These are phyloP conservation scores for Mycena vulgaris DNA, from an alignment of 768 basidiomycete species.

Conservation along the genomic window DNA sequence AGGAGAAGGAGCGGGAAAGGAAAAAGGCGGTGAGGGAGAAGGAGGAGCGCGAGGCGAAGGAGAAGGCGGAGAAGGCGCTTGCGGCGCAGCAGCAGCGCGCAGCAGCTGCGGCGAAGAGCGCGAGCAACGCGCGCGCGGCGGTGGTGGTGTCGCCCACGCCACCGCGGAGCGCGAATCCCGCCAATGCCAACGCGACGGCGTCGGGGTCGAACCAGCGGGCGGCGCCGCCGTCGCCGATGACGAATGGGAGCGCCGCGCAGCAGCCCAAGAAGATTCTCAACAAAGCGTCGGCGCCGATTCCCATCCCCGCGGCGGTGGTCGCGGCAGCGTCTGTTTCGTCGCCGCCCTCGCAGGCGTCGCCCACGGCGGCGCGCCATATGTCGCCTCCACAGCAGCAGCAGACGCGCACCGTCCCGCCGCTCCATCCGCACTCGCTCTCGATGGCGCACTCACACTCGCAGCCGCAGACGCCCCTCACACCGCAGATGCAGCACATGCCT, in stretches of 20 bases:
- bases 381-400: conserved; percentile 54
- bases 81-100: conserved; percentile 65
- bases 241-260: conserved; percentile 56
- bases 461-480: conserved; percentile 66
- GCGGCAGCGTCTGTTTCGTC: conserved; percentile 44
- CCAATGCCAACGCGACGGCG: conserved; percentile 52
- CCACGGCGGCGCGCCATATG: conserved; percentile 43
- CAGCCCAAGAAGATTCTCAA: conserved; percentile 75
- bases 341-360: conserved; percentile 41
- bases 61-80: conserved; percentile 45
- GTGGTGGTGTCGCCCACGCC: conserved; percentile 56
- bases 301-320: conserved; percentile 45
- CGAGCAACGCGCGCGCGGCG: conserved; percentile 57
- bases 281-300: conserved; percentile 55
- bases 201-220: conserved; percentile 65
- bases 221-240: conserved; percentile 52
- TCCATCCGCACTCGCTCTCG: conserved; percentile 43
- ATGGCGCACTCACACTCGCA: conserved; percentile 59
- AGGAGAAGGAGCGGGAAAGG: conserved; percentile 56
- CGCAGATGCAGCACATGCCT: conserved; percentile 62
- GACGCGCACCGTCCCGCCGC: conserved; percentile 49
- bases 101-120: conserved; percentile 49
- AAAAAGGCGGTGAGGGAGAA: conserved; percentile 57
- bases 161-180: conserved; percentile 53
- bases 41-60: conserved; percentile 58